Evolutionary conservation across 1,284 basidiomycete species (phyloP), one percentile per base, ranked within the genome.

Genomic region (Mycena sp.): DNA sequence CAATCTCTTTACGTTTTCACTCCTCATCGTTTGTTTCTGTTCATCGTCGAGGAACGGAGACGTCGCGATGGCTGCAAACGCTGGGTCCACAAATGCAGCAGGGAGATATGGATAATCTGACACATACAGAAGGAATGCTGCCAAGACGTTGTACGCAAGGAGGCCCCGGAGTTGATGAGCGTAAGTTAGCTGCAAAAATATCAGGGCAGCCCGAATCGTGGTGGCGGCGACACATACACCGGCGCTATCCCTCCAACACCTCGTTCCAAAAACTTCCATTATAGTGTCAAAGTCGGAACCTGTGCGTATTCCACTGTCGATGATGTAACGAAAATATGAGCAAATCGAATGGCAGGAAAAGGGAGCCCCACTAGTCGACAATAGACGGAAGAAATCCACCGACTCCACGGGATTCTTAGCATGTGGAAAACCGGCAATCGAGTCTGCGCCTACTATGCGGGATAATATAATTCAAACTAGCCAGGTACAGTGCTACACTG

Each of bases 231-330:
- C 17, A 48, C 54, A 40, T 54, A 61, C 58, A 17, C 58, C 58
- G 5, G 58, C 58, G 29, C 58, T 61, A 35, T 61, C 58, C 58
- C 58, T 54, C 58, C 58, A 61, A 30, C 51, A 61, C 11, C 58
- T 41, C 17, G 43, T 38, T 28, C 32, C 35, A 26, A 50, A 58
- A 5, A 46, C 45, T 38, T 56, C 12, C 25, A 56, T 25, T 30
- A 56, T 56, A 6, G 35, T 32, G 9, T 50, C 12, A 40, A 7
- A 48, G 1, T 37, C 51, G 14, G 32, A 14, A 29, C 23, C 6
- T 16, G 32, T 16, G 16, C 29, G 5, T 25, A 56, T 38, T 26
- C 25, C 26, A 30, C 54, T 54, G n/a, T 44, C n/a, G n/a, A n/a
- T n/a, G n/a, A n/a, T 56, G 19, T 19, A 44, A 41, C 6, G 28